Base-by-base conservation (phyloP, 2,329 filamentous ascomycete genomes). In the Cytospora chrysosperma region DNA sequence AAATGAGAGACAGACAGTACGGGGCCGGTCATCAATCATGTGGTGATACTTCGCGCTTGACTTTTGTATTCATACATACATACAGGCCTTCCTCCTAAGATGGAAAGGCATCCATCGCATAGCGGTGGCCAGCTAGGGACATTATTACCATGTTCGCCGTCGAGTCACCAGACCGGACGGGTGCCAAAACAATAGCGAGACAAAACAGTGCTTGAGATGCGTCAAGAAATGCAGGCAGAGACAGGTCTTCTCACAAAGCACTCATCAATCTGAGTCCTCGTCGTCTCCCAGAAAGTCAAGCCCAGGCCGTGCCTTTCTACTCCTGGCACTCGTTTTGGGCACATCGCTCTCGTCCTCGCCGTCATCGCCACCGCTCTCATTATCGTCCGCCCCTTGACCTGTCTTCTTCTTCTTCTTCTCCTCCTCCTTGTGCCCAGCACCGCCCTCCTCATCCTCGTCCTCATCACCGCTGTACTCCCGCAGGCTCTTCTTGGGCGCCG, bases 281-380 rank as follows among this genome's bases (percentile, higher is more conserved):
- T 91, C 88, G 67, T 86, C 84, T 15, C 85, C 88, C 67, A 93
- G 75, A 70, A 93, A 93, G 1, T 84, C 85, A 69, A 88, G 72
- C 67, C 85, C 85, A 1, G 77, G 75, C 70, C 75, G 75, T 50
- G 79, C 78, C 67, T 79, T 81, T 40, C 79, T 77, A n/a, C 79
- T 76, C 62, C 79, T 77, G n/a, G 78, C 78, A 12, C 80, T 78
- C 61, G 77, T 75, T 17, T 73, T 73, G 8, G 71, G 77, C 67
- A 77, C 76, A 7, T 73, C 73, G 6, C 69, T 69, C 4, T 70
- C 69, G 54, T 74, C 73, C 54, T 71, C 73, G 0, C 71, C 70
- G 1, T 71, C 72, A 58, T 67, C 63, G 1, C 70, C 68, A 3
- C 69, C 74, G 67, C 75, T 74, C 62, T 73, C 68, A 67, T 73